Conservation (phyloP, 2,329 filamentous ascomycete genomes). For the Albophoma yamanashiensis region DNA sequence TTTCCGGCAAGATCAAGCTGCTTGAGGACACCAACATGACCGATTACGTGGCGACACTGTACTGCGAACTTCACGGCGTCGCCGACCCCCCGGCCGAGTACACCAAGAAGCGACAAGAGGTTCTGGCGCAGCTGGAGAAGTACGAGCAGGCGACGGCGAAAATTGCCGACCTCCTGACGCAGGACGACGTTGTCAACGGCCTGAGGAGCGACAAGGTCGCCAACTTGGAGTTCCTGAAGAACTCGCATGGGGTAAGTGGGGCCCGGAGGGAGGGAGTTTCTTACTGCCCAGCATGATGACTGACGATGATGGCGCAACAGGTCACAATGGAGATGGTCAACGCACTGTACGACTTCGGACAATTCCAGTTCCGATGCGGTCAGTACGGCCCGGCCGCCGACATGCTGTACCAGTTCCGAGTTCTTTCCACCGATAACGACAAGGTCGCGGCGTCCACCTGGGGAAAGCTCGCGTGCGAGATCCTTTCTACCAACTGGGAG, state of each 20-base stretch:
- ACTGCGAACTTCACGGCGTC: conserved; percentile 78
- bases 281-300: background rate
- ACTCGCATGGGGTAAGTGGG: conserved; percentile 71
- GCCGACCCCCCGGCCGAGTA: conserved; percentile 75
- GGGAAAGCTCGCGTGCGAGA: conserved; percentile 96
- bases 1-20: conserved; percentile 82
- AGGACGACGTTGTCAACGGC: conserved; percentile 83
- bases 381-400: conserved; percentile 86
- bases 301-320: conserved; percentile 24
- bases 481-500: conserved; percentile 92
- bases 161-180: conserved; percentile 75
- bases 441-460: conserved; percentile 92
- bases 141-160: conserved; percentile 81
- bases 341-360: conserved; percentile 87
- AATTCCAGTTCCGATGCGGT: conserved; percentile 96
- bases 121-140: conserved; percentile 70
- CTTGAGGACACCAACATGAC: conserved; percentile 98
- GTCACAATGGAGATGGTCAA: conserved; percentile 93
- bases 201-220: conserved; percentile 94
- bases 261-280: background rate
- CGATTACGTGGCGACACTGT: conserved; percentile 88
- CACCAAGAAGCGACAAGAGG: conserved; percentile 78
- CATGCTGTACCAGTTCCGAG: conserved; percentile 93
- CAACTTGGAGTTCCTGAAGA: conserved; percentile 97
- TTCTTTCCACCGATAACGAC: conserved; percentile 96